Evolutionary conservation across 2,329 filamentous ascomycete genomes (phyloP).

Genomic region (Fusarium sp.): DNA sequence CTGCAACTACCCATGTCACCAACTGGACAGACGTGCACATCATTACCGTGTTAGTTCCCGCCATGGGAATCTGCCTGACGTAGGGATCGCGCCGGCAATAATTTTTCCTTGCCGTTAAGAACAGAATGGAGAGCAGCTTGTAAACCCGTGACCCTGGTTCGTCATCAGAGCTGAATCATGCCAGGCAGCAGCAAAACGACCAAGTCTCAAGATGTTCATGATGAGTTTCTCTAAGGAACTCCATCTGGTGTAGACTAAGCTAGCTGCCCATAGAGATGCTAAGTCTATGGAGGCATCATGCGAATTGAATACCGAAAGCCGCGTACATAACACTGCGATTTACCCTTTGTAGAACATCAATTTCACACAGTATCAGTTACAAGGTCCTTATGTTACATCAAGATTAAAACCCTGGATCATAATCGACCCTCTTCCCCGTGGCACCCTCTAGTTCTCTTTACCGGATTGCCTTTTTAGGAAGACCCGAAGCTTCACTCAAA

Average conservation of each 20-base stretch:
- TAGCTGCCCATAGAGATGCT: no score
- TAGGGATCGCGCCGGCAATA: neutral
- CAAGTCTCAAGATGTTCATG: neutral
- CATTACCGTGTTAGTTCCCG: conserved; percentile 5
- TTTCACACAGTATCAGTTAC: neutral
- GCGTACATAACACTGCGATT: neutral
- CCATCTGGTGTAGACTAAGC: neutral
- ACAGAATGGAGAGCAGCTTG: neutral
- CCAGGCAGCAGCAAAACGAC: conserved; percentile 34
- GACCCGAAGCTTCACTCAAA: conserved; percentile 15
- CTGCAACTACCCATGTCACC: neutral
- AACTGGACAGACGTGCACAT: conserved; percentile 1
- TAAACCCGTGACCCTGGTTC: neutral
- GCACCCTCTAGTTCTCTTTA: neutral
- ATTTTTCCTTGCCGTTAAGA: neutral
- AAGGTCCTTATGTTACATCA: neutral
- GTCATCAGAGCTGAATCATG: neutral
- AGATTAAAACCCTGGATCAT: neutral
- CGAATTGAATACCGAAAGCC: neutral
- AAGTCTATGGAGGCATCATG: no score
- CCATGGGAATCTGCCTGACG: neutral
- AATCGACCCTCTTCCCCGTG: conserved; percentile 3
- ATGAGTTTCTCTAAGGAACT: neutral
- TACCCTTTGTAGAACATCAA: neutral
- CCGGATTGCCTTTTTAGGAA: conserved; percentile 34